Base-by-base conservation (phyloP, 192 early-diverging fungal species). In the Backusella westeae region DNA sequence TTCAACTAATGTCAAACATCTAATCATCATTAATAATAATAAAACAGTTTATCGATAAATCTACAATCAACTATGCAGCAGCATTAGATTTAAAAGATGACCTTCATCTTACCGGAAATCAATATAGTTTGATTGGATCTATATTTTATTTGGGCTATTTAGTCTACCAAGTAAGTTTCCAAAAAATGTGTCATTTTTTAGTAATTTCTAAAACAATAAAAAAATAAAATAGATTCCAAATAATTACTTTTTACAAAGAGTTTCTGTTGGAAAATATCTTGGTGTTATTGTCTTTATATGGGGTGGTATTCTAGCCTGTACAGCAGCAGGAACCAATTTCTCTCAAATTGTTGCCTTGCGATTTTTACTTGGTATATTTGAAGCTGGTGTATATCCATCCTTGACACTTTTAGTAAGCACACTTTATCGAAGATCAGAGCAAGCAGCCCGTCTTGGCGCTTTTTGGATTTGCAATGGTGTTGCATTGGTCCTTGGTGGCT, bases 131-230 rank as follows among this genome's bases (percentile, higher is more conserved):
- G 26, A 21, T 81, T 36, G 68, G 80, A 4, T 81, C 80, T 29
- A 74, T 81, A 9, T 81, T 81, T 52, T 81, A 81, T 29, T 26
- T 77, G 9, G 80, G 80, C 23, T 81, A 77, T 53, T 38, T 78
- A 14, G 0, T 78, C 6, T 78, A 68, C 38, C 77, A 78, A 44
- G 74, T 75, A 75, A 75, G 12, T 67, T 34, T 15, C 4, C 66
- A 39, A 42, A 38, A 29, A 46, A 41, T 38, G 12, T 19, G 0
- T 36, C 34, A n/a, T 19, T 52, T 59, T 49, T 71, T 29, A 46
- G 34, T 56, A 41, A 35, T 12, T n/a, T 6, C 14, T 34, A 41
- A 38, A 32, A 32, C 32, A 32, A 3, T 32, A 32, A 32, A 32
- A 32, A 32, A 56, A 3, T 21, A n/a, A 63, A 67, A 32, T 59